Conservation (phyloP, 345 rosid species). For the Salix brachista region DNA sequence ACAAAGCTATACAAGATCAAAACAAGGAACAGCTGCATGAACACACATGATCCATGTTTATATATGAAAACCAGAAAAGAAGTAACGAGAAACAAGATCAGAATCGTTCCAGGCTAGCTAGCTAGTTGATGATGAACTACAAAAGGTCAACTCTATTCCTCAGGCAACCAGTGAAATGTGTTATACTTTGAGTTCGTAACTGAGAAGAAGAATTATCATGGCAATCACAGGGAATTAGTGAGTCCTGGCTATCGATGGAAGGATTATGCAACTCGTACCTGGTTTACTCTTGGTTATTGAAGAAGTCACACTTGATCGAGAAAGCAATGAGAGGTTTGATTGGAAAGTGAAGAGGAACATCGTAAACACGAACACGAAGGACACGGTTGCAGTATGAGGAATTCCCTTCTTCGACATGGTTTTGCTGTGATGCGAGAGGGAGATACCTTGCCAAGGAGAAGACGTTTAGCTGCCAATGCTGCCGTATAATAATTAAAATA, state of each 20-base stretch:
- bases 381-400: background rate
- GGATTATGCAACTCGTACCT: background rate
- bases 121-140: background rate
- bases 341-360: background rate
- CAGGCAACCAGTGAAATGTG: background rate
- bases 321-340: background rate
- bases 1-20: background rate
- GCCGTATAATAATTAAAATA: background rate
- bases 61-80: background rate
- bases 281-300: background rate
- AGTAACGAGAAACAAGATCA: background rate
- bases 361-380: background rate
- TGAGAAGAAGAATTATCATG: background rate
- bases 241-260: background rate
- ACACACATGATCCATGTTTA: background rate
- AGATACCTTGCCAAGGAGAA: background rate
- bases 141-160: background rate
- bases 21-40: background rate
- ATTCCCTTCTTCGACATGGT: background rate
- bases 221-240: background rate
- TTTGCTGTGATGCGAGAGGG: background rate
- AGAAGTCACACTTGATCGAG: background rate
- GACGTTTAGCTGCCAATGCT: background rate
- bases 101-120: background rate
- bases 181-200: background rate